Base-by-base conservation (phyloP, 2,329 filamentous ascomycete species). In the Lachnellula cervina region DNA sequence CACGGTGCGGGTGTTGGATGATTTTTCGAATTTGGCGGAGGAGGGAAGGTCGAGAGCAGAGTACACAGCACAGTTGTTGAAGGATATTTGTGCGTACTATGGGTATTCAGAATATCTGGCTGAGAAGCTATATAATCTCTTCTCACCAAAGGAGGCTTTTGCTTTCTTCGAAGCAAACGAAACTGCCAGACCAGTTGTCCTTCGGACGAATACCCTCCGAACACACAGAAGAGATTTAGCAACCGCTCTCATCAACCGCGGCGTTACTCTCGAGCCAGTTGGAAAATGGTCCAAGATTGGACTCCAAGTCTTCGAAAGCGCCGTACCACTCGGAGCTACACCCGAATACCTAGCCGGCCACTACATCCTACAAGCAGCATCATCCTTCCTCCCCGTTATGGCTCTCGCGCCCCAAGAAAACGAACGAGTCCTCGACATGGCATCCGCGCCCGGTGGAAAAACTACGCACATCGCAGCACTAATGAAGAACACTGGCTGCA, bases 161-260 rank as follows among this genome's bases (percentile, higher is more conserved):
- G 92, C 92, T 53, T 99, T 99, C 75, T 97, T 99, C 76, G 94
- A 99, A 76, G 93, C 93, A 66, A 99, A 99, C 84, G 94, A 99
- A 76, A 91, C 89, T 28, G 84, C 91, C 14, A 85, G 94, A 51
- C 94, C 94, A 4, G 86, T 99, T 56, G 94, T 99, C 62, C 95
- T 99, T 70, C 87, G 94, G 68, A 97, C 94, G 60, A 99, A 99
- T 74, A 99, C 93, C 8, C 82, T 99, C 57, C 88, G 90, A 42
- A 87, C 83, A 38, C 82, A 86, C 69, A 79, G 84, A 51, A 77
- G 84, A 67, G 92, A 96, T 60, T 86, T 99, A 17, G 94, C 94
- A 9, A 92, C 97, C 72, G 83, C 92, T 1, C 81, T 97, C 58
- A 97, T 97, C 79, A 96, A 96, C 76, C 89, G 93, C 61, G 94